Conservation (phyloP, 2,329 filamentous ascomycete species). For the Curvularia sp. region DNA sequence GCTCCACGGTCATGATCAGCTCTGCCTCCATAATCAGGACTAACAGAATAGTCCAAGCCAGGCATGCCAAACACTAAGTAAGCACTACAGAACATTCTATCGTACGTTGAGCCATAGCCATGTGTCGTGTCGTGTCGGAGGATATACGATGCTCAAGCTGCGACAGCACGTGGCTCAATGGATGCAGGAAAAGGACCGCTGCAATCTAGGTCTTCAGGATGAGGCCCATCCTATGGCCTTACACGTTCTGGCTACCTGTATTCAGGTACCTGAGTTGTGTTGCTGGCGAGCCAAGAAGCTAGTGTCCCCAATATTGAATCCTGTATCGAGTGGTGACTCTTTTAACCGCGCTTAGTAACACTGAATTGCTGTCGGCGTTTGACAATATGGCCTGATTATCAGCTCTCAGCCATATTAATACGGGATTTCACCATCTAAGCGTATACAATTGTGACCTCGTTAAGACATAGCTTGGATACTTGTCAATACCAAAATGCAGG, state of each 20-base stretch:
- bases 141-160: neutral
- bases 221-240: neutral
- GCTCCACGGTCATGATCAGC: no score
- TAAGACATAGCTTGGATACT: neutral
- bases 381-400: neutral
- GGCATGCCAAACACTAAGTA: neutral
- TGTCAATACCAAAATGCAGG: neutral
- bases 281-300: neutral
- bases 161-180: neutral
- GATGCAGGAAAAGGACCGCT: neutral
- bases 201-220: neutral
- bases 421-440: neutral
- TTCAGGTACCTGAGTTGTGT: neutral
- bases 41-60: neutral
- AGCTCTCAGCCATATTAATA: neutral
- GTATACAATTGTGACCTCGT: neutral
- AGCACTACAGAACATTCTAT: neutral
- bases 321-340: neutral
- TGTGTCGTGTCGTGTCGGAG: no score
- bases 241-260: neutral
- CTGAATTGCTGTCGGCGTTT: neutral
- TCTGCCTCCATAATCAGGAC: neutral
- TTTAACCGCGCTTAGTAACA: no score
- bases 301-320: neutral
- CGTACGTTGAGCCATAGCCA: neutral